These are phyloP conservation scores for Hymenoscyphus infarciens DNA, from an alignment of 2,329 filamentous ascomycete genomes.

Conservation along the genomic window DNA sequence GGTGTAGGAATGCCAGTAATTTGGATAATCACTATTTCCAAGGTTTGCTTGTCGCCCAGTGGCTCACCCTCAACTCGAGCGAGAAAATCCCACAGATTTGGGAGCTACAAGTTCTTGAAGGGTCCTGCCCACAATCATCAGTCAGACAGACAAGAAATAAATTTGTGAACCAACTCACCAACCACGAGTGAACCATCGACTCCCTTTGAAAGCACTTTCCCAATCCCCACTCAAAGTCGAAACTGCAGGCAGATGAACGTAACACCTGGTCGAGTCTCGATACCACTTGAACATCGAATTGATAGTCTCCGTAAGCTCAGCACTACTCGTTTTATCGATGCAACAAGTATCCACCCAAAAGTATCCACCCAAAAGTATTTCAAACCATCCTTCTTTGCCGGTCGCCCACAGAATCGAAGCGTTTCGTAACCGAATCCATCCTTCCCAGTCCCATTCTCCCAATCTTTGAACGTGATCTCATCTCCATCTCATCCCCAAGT, in stretches of 20 bases:
- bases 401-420: neutral
- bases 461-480: conserved; percentile 1
- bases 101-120: neutral
- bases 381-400: neutral
- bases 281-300: neutral
- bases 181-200: neutral
- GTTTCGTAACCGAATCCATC: neutral
- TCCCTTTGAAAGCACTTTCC: neutral
- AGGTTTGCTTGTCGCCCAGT: neutral
- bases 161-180: neutral
- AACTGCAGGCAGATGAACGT: neutral
- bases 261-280: neutral
- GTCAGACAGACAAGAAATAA: neutral
- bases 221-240: neutral
- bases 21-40: neutral
- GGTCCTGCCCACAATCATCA: neutral
- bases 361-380: too few relatives aligned
- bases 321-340: too few relatives aligned
- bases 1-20: neutral
- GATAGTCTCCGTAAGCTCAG: too few relatives aligned
- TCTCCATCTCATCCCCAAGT: neutral
- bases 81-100: neutral
- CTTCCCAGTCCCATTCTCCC: neutral
- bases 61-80: neutral
- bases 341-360: too few relatives aligned